Base-by-base conservation (phyloP, 2,329 filamentous ascomycete species). In the Harringtonia lauricola region DNA sequence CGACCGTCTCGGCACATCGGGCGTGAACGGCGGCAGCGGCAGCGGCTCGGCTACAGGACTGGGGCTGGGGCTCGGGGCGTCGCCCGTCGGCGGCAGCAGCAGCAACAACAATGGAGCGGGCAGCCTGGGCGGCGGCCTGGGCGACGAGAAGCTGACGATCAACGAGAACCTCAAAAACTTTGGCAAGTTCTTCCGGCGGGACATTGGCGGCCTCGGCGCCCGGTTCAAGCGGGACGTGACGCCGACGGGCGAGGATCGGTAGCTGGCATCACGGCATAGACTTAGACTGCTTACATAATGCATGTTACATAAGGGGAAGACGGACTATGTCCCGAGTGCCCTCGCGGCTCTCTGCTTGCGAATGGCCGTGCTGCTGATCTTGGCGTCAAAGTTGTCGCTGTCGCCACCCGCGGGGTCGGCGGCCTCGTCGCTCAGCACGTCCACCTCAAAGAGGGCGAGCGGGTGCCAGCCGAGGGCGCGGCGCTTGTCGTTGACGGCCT, bases 161-260 rank as follows among this genome's bases (percentile, higher is more conserved):
- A 94, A 95, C 59, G 89, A 94, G 63, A 95, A 95, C 62, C 60
- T 96, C 63, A 89, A 87, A 66, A 95, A 87, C 60, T 86, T 98
- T 64, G 90, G 90, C 21, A 95, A 94, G 64, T 95, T 96, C 65
- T 96, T 96, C 68, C 80, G 83, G 49, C 71, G 90, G 50, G 90
- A 95, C 66, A 81, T 90, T 50, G 84, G 85, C 26, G 78, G 81
- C 3, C 74, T 90, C 50, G 82, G 84, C 2, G 77, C 76, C 12
- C 67, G 83, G 51, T 89, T 89, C 38, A 80, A 76, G 63, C 63
- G 74, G 41, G 72, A 75, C 44, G 64, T 58, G 15, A 62, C 60
- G 43, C 59, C 59, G 8, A 61, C 59, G 7, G 57, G 57, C n/a
- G 30, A 13, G 30, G n/a, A n/a, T 29, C 8, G 28, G 28, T 8